Percentiles rank a stretch among this genome's conserved stretches.
Conservation (phyloP, 1,284 basidiomycete genomes). For the Ganoderma resinaceum region DNA sequence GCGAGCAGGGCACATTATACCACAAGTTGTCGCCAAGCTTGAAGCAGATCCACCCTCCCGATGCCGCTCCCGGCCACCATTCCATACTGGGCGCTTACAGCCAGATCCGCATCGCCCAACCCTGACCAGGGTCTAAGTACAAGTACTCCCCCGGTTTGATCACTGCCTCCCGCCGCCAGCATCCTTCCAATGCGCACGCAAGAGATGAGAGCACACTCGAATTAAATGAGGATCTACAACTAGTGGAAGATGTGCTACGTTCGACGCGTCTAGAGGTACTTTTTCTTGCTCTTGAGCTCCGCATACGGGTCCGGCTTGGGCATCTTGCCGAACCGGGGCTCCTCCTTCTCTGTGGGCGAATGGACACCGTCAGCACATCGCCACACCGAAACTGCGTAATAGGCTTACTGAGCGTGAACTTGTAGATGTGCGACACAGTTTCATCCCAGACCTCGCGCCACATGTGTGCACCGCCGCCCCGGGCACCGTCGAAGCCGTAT, state of each 20-base stretch:
- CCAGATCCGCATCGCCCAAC: background rate
- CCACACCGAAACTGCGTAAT: constrained; percentile 12
- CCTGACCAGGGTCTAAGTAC: background rate
- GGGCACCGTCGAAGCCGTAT: constrained; percentile 59
- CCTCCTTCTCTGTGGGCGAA: constrained; percentile 54
- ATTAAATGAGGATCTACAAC: constrained; percentile 25
- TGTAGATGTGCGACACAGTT: constrained; percentile 72
- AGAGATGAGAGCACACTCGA: constrained; percentile 18
- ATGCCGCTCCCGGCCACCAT: constrained; percentile 5
- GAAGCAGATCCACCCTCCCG: constrained; percentile 15
- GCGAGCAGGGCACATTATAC: constrained; percentile 7
- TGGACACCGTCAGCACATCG: constrained; percentile 10
- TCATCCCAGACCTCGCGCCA: constrained; percentile 83
- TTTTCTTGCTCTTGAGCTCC: constrained; percentile 59
- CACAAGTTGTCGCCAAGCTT: constrained; percentile 28
- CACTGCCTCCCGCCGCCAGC: background rate
- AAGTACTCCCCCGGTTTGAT: no score
- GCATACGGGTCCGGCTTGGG: constrained; percentile 61
- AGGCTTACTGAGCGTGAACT: constrained; percentile 70
- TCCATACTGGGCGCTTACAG: background rate
- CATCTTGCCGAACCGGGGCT: constrained; percentile 69
- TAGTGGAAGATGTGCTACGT: constrained; percentile 18
- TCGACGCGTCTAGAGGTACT: constrained; percentile 46
- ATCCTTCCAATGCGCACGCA: background rate
- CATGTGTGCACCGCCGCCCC: constrained; percentile 82